Evolutionary conservation across 495 filamentous ascomycete species (phyloP).

Genomic region (Penicillium cinerascens): DNA sequence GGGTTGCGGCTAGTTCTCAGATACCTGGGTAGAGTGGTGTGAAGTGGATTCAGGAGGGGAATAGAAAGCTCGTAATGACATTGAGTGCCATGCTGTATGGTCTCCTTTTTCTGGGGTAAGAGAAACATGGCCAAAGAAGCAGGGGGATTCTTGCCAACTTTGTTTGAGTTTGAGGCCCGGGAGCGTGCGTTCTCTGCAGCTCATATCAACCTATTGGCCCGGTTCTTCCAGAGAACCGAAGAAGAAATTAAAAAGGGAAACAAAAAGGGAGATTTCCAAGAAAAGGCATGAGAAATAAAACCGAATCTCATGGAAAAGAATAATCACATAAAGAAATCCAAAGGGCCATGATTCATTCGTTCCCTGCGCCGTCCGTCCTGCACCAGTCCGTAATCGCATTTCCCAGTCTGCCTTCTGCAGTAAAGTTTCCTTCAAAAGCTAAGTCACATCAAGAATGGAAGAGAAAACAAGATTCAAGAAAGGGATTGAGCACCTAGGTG

Average conservation of each 20-base stretch:
- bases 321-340: conserved; percentile 12
- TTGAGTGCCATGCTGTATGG: conserved; percentile 20
- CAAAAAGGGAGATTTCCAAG: neutral
- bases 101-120: neutral
- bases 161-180: neutral
- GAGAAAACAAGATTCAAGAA: conserved; percentile 12
- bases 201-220: conserved; percentile 1
- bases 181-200: neutral
- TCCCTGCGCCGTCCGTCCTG: conserved; percentile 14
- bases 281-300: neutral
- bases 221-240: conserved; percentile 4
- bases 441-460: conserved; percentile 8
- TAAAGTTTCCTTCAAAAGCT: conserved; percentile 4
- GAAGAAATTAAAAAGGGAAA: neutral
- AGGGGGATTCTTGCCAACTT: neutral
- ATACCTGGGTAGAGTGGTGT: neutral
- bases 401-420: conserved; percentile 4
- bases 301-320: conserved; percentile 5
- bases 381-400: conserved; percentile 27
- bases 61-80: neutral
- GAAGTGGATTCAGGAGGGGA: neutral
- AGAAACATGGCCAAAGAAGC: neutral
- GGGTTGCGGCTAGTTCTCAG: neutral
- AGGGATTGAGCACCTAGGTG: conserved; percentile 20
- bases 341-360: conserved; percentile 5